Percentiles rank a stretch among this genome's conserved stretches.
Evolutionary conservation across 225 moss, liverwort and hornwort species (phyloP).

Genomic region (Thuidium tamariscinum): DNA sequence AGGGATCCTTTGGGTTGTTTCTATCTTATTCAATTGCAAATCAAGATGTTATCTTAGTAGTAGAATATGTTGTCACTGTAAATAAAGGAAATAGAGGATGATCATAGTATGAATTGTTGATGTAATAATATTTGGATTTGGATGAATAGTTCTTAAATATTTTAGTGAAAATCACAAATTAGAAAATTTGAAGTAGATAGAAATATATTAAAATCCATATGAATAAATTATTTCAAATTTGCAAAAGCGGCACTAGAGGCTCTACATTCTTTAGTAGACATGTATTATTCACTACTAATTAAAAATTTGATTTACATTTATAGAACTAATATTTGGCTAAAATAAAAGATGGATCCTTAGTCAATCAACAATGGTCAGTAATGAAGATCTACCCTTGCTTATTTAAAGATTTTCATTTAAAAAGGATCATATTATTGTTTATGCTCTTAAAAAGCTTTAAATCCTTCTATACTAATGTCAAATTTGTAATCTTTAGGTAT

Average conservation of each 20-base stretch:
- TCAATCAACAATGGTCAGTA: background rate
- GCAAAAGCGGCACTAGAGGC: background rate
- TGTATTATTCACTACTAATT: background rate
- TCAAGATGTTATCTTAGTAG: rapidly evolving
- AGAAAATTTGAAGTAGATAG: rapidly evolving
- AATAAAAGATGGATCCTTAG: background rate
- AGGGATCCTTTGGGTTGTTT: no score
- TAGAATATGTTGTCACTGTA: background rate
- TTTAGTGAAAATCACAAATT: background rate
- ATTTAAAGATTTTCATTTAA: background rate
- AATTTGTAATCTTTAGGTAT: background rate
- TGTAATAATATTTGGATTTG: background rate
- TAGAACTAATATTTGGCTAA: background rate
- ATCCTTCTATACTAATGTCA: rapidly evolving
- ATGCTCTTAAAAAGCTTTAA: background rate
- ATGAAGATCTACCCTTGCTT: background rate
- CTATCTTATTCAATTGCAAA: background rate
- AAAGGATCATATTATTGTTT: background rate
- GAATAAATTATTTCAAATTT: background rate
- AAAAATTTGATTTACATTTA: background rate
- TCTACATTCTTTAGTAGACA: rapidly evolving
- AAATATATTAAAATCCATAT: background rate
- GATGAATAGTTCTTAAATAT: background rate
- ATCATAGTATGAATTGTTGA: background rate
- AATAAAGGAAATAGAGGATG: rapidly evolving